phyloP scores from a whole-genome alignment of 2,329 filamentous ascomycete genomes.

The Cladosporium colombiae region DNA sequence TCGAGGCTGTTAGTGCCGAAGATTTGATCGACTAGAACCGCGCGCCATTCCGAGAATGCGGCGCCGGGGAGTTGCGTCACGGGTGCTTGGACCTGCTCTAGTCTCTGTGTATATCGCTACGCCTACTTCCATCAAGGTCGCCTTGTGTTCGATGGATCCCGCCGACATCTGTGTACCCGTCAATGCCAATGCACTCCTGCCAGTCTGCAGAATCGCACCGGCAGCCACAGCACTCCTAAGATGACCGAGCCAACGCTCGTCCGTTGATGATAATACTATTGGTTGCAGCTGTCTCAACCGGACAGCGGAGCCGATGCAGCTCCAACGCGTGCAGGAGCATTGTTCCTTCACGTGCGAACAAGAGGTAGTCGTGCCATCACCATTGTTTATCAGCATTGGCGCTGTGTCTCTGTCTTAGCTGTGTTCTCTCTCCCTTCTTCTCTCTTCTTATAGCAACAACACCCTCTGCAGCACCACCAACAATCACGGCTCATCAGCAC shows the following conservation, averaged over 20 bases:
- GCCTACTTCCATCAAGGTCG: not conserved
- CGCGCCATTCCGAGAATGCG: not conserved
- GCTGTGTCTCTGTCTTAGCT: not conserved
- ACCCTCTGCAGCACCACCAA: not conserved
- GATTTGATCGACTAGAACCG: not conserved
- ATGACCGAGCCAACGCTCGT: not conserved
- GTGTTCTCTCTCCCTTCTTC: not conserved
- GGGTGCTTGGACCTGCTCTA: no score
- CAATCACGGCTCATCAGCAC: conserved; percentile 1
- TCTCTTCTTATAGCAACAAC: conserved; percentile 1
- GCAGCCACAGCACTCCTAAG: not conserved
- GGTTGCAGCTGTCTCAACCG: conserved; percentile 12
- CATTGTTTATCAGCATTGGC: conserved; percentile 4
- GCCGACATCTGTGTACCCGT: not conserved
- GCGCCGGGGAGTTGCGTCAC: conserved; percentile 2
- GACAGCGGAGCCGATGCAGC: conserved; percentile 20
- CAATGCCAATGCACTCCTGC: not conserved
- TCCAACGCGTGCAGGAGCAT: conserved; percentile 2
- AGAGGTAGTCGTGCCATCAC: conserved; percentile 3
- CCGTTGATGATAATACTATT: not conserved
- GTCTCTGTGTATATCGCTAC: not conserved
- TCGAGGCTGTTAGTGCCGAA: not conserved
- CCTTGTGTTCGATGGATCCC: not conserved
- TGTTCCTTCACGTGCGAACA: conserved; percentile 14
- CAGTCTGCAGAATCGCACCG: not conserved